Evolutionary conservation across 73 alveolate genomes (phyloP), one percentile per base, ranked within the genome.

Genomic region (Breviolum minutum): DNA sequence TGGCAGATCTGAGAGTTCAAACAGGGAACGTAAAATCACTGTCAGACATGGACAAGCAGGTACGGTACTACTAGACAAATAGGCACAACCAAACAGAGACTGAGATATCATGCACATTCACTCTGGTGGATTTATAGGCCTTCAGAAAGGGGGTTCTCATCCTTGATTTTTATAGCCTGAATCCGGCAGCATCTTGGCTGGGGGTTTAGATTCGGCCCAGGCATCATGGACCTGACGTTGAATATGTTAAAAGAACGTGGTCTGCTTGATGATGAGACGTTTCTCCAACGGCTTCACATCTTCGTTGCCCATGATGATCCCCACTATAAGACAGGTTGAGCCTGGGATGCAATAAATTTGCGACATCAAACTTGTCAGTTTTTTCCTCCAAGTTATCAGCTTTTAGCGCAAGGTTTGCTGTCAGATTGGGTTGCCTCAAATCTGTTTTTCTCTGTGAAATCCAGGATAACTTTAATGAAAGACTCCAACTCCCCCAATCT

Each of bases 251-350:
- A 11, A n/a, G 94, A 85, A 24, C 63, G 9, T 19, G 94, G 94
- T 22, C 66, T 85, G 63, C 29, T 85, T 5, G 76, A 22, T 6
- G 74, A 61, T 16, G 60, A 11, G 61, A 14, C 17, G 60, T 61
- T 40, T 20, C 94, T 70, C 13, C 69, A 8, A 7, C 92, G 73
- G 19, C 54, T 83, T 13, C 73, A 83, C 74, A 85, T 85, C 94
- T 85, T 85, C 79, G 94, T 85, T 48, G 74, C 94, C n/a, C 94
- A 85, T 62, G 79, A 61, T 22, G 94, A 85, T 60, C 94, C 74
- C 4, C 79, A 85, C 62, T 85, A 26, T 62, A 9, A 8, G 63
- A 24, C n/a, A 12, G 86, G 86, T 63, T 68, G 66, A 12, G 89
- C 30, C 89, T 40, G 89, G 89, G n/a, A 9, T 13, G 40, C 83